These are phyloP conservation scores for Mortierella polycephala DNA, from an alignment of 371 early-diverging fungal genomes.

Conservation along the genomic window DNA sequence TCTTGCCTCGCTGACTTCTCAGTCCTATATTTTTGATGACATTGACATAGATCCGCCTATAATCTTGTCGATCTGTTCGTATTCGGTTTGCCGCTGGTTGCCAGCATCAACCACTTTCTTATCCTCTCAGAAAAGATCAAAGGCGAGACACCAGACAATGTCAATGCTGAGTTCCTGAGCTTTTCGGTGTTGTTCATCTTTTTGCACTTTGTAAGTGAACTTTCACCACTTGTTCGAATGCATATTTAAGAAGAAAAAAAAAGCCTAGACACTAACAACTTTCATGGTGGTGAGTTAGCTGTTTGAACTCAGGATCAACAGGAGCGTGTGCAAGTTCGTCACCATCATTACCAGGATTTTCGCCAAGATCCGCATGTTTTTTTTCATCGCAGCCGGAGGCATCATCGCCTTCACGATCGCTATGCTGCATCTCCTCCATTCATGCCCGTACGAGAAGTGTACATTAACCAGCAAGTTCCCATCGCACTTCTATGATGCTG, in stretches of 20 bases:
- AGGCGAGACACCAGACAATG: too few relatives aligned
- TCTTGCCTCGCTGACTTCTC: too few relatives aligned
- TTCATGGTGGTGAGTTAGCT: not conserved
- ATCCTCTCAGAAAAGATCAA: too few relatives aligned
- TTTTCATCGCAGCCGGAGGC: slow-evolving; percentile 8
- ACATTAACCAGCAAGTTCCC: slow-evolving; percentile 4
- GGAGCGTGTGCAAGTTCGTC: slow-evolving; percentile 13
- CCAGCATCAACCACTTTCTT: too few relatives aligned
- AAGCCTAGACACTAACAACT: not conserved
- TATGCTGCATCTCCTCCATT: not conserved
- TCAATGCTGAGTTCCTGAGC: too few relatives aligned
- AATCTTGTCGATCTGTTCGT: too few relatives aligned
- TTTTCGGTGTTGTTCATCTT: too few relatives aligned
- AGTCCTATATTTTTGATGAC: too few relatives aligned
- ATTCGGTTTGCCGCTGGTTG: too few relatives aligned
- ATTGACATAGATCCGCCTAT: too few relatives aligned
- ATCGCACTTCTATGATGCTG: slow-evolving; percentile 11
- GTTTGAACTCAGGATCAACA: slow-evolving; percentile 10
- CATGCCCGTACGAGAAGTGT: not conserved
- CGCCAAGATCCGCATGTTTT: slow-evolving; percentile 10
- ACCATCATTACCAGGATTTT: slow-evolving; percentile 7
- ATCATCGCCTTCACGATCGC: not conserved
- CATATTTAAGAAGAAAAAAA: not conserved
- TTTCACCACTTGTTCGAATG: too few relatives aligned
- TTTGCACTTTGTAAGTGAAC: too few relatives aligned